Base-by-base conservation (phyloP, 768 basidiomycete genomes). In the Inosperma sp. region DNA sequence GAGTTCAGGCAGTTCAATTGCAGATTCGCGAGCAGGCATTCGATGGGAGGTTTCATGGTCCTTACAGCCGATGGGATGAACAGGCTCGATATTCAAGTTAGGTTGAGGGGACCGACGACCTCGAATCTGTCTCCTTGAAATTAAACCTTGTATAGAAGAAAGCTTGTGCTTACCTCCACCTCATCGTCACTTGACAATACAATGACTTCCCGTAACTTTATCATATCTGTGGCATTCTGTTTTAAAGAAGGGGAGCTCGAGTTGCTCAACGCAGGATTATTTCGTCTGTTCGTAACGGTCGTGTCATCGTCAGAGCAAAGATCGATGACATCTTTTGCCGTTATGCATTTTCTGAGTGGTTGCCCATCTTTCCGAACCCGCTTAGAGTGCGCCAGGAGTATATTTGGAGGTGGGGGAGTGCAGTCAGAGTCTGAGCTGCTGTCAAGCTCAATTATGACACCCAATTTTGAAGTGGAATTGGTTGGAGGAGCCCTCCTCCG, bases 271-370 rank as follows among this genome's bases (percentile, higher is more conserved):
- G 39, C 0, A 25, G 16, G 7, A 49, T 14, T 17, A 25, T 42
- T 25, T 37, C 27, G 37, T 31, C 31, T 16, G 34, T 39, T 16
- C 19, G 22, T 22, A 25, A 23, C 31, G 16, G 40, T 23, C 13
- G 31, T 13, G 10, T 54, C 53, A 16, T 54, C 53, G 16, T 54
- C 53, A 3, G 53, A 54, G 33, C 53, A 54, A n/a, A 54, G 48
- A 36, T 54, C 48, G 31, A 54, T 50, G 34, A 54, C 3, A 40
- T 37, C 45, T 37, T 25, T 52, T 47, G 13, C 10, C 13, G 4
- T 25, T 17, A 33, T 31, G n/a, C n/a, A 17, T 52, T 52, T 19
- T 26, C 30, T 12, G 25, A n/a, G 16, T 12, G 19, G 10, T 29
- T 52, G 36, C 12, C 43, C 42, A 45, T 48, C 35, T 14, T 34